These are phyloP conservation scores for Fraxinus sp. DNA, from an alignment of 305 asterid species.

Conservation along the genomic window DNA sequence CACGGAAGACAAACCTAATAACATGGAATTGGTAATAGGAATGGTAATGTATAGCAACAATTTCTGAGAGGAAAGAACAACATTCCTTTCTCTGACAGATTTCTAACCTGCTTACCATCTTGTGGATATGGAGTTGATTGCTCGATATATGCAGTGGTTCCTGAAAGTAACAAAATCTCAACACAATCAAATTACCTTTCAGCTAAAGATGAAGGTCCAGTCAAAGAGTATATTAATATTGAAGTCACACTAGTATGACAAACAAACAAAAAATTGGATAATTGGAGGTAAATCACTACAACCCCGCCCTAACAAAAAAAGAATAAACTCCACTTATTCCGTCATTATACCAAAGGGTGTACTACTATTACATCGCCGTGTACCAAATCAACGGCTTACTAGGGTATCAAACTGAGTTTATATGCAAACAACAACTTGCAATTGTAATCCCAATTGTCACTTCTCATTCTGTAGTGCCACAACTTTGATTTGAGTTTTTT, in stretches of 20 bases:
- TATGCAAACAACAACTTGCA: background rate
- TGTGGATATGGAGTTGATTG: slow-evolving; percentile 91
- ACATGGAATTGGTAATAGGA: background rate
- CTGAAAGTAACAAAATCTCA: slow-evolving; percentile 45
- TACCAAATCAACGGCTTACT: background rate
- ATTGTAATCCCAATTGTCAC: background rate
- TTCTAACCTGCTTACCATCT: slow-evolving; percentile 99
- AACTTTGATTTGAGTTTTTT: background rate
- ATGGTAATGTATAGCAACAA: background rate
- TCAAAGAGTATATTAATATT: background rate
- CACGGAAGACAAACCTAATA: background rate
- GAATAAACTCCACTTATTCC: background rate
- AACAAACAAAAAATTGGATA: background rate
- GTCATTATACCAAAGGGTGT: background rate
- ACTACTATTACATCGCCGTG: background rate
- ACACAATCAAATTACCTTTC: slow-evolving; percentile 11
- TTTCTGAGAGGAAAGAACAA: slow-evolving; percentile 13
- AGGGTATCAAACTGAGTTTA: background rate
- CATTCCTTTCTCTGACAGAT: slow-evolving; percentile 4
- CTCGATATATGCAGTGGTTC: slow-evolving; percentile 88
- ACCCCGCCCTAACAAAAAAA: background rate
- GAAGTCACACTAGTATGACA: slow-evolving; percentile 1
- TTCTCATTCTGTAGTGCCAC: background rate
- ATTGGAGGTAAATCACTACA: background rate
- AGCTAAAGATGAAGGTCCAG: slow-evolving; percentile 9